Evolutionary conservation across 768 basidiomycete genomes (phyloP), one percentile per base, ranked within the genome.

Genomic region (Naematelia aurantialba): DNA sequence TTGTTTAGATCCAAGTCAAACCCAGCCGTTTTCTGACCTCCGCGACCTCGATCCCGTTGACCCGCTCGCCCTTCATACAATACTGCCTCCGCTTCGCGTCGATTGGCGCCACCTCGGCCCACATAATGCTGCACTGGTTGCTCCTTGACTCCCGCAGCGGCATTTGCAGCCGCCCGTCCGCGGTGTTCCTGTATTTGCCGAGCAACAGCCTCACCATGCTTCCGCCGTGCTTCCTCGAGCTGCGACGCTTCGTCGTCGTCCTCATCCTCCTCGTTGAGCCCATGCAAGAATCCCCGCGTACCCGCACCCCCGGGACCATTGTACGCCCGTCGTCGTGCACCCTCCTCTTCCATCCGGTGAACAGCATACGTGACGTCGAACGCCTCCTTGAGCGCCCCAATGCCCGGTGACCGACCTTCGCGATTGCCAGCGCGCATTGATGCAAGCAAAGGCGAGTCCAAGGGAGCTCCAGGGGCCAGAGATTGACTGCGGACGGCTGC

Each of bases 361-460:
- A 99, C 96, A 2, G 96, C 94, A 76, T 97, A 97, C 1, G 96
- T 94, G 72, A 99, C 87, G 76, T 99, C 96, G 78, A 99, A 98
- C 2, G 96, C 93, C 75, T 98, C 96, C 73, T 96, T 98, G 76
- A 99, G 85, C 0, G 88, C 86, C 0, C 91, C 88, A 25, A 98
- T 74, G 22, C 96, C 93, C 2, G 96, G 96, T 52, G 94, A 97
- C 44, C 90, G 86, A 4, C 86, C 88, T 62, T 89, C 88, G 26
- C 81, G 82, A 60, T 78, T 78, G 12, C 87, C 86, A 58, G 87
- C 87, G 46, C 87, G 86, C 1, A 85, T 85, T 19, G 88, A 86
- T 1, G 85, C 85, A 42, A 99, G 82, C 0, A 99, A 81, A 0
- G 96, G 96, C 0, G 96, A 98, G 78, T 99, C 94, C 51, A 94